Evolutionary conservation across 1,284 basidiomycete species (phyloP).

Genomic region (Trichosporon faecale): DNA sequence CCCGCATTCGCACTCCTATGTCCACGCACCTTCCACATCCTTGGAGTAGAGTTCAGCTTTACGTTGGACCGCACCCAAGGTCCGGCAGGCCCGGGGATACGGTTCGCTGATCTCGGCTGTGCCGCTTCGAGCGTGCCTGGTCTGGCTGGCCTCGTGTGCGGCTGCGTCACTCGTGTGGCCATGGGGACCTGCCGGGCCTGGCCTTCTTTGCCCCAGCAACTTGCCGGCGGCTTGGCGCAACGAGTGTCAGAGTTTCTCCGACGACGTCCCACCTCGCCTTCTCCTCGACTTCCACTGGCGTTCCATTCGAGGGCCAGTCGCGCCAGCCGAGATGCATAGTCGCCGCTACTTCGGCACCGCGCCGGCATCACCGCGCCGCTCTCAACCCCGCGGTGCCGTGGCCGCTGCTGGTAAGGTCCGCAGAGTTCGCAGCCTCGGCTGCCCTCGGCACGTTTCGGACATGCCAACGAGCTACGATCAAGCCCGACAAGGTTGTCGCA

Average conservation of each 20-base stretch:
- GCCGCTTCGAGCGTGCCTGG: background rate
- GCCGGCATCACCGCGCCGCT: background rate
- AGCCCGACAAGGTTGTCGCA: background rate
- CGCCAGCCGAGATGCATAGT: background rate
- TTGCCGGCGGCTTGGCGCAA: no score
- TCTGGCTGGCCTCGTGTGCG: no score
- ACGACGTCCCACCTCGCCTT: no score
- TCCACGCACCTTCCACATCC: background rate
- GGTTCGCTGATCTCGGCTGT: background rate
- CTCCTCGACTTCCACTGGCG: no score
- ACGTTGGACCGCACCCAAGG: background rate
- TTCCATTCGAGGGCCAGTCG: no score
- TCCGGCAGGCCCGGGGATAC: background rate
- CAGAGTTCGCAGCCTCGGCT: no score
- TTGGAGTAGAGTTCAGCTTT: background rate
- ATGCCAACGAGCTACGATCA: background rate
- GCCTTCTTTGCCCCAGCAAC: no score
- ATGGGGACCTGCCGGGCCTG: background rate
- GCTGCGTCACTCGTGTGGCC: background rate
- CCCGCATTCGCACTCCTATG: background rate
- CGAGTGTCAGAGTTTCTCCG: no score
- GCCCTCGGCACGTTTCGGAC: no score
- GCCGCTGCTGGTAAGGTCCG: no score
- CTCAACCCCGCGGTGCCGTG: no score
- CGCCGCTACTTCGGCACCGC: no score